Evolutionary conservation across 192 early-diverging fungal species (phyloP), one percentile per base, ranked within the genome.

Genomic region (Dissophora ornata): DNA sequence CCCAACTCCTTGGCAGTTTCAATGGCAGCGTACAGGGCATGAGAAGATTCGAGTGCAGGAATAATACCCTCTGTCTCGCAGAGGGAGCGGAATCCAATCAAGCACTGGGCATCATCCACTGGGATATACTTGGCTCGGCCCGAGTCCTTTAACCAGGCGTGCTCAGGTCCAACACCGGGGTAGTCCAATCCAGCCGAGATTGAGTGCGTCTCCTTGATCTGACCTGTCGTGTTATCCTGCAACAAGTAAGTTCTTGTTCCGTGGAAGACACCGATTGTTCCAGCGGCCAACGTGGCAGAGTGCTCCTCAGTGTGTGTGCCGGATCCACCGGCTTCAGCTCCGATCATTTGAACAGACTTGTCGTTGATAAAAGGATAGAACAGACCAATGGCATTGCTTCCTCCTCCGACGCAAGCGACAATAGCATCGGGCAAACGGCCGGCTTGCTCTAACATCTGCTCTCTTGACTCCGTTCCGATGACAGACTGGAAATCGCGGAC

Each of bases 401-500:
- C 97, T 56, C 97, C 96, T 63, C 97, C 97, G 34, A 99, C 97
- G 80, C 97, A 98, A 22, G 97, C 97, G 44, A 99, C 87, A 22
- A 99, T 90, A 15, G 85, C 90, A 80, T 98, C 95, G 47, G 97
- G 97, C 32, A 98, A 84, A 38, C 93, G 92, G 24, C 90, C 90
- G 6, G 86, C 86, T 82, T 93, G 86, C 67, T 91, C 86, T 30
- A 87, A 65, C 89, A 99, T 89, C 79, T 99, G 94, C 34, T 83
- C 86, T 53, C 90, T 88, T 18, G 96, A 87, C 83, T 99, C 97
- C 28, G 85, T 85, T 45, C 97, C 97, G 63, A 99, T 98, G 12
- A 96, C 91, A n/a, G 91, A 92, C 84, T 99, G 97, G 87, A 99
- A 99, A 60, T 99, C 96, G 57, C 96, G 88, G 48, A 98, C 97